These are phyloP conservation scores for Bifiguratus adelaidae DNA, from an alignment of 192 early-diverging fungal species.

Conservation along the genomic window DNA sequence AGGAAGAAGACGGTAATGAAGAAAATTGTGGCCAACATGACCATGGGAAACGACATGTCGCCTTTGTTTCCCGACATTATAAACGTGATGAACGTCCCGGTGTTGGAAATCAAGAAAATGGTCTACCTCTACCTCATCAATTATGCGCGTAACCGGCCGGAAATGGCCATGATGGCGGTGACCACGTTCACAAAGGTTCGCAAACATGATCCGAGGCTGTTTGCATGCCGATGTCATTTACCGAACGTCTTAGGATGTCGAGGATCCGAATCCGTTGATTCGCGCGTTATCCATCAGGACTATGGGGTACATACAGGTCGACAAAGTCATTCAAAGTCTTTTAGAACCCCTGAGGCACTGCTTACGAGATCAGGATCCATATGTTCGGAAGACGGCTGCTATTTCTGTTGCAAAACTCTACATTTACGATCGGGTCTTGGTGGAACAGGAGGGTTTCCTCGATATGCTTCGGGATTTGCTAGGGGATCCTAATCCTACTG, in stretches of 20 bases:
- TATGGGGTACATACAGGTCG: slow-evolving; percentile 94
- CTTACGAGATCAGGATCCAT: slow-evolving; percentile 84
- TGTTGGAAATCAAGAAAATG: slow-evolving; percentile 80
- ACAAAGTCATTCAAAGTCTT: slow-evolving; percentile 79
- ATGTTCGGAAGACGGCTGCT: slow-evolving; percentile 94
- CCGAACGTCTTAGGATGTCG: slow-evolving; percentile 54
- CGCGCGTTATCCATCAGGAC: slow-evolving; percentile 93
- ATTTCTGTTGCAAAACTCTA: slow-evolving; percentile 91
- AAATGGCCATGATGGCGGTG: slow-evolving; percentile 88
- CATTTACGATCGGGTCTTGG: slow-evolving; percentile 76
- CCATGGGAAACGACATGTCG: slow-evolving; percentile 99
- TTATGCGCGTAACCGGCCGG: slow-evolving; percentile 87
- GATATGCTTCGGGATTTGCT: slow-evolving; percentile 81
- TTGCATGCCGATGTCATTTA: not conserved
- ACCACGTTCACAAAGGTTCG: slow-evolving; percentile 75
- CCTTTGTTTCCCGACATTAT: slow-evolving; percentile 88
- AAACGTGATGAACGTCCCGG: slow-evolving; percentile 81
- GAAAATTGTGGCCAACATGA: slow-evolving; percentile 99
- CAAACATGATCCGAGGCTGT: not conserved
- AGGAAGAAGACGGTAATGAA: slow-evolving; percentile 81
- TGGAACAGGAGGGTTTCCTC: slow-evolving; percentile 82
- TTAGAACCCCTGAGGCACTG: slow-evolving; percentile 76
- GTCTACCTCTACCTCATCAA: slow-evolving; percentile 96
- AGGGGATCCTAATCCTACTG: slow-evolving; percentile 83
- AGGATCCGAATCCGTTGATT: slow-evolving; percentile 89